Percentiles rank a stretch among this genome's conserved stretches.
phyloP scores from a whole-genome alignment of 78 protist genomes.

The Dictyostelium citrinum region DNA sequence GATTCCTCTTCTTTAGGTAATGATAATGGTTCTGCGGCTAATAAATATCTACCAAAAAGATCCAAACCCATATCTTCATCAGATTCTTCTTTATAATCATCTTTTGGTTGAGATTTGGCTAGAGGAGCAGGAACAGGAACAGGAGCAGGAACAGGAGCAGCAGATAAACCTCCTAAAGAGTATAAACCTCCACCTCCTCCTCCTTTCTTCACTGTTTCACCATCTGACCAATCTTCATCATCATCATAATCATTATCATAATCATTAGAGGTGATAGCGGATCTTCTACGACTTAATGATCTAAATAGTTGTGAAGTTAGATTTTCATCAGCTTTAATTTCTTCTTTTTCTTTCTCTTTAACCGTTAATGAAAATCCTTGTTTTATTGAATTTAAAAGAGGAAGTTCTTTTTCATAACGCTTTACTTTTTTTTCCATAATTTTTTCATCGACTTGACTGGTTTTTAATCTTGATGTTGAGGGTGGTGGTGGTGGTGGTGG shows the following conservation, averaged over 20 bases:
- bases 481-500: no score
- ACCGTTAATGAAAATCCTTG: not conserved
- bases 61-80: constrained; percentile 67
- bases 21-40: no score
- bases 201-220: not conserved
- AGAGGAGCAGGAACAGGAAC: not conserved
- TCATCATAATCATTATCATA: not conserved
- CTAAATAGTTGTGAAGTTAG: not conserved
- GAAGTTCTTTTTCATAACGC: not conserved
- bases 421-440: no score
- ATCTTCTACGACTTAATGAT: not conserved
- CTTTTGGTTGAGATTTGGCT: not conserved
- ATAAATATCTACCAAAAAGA: no score
- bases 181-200: not conserved
- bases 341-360: not conserved
- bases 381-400: not conserved
- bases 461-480: not conserved
- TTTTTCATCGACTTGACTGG: not conserved
- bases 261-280: not conserved
- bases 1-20: not conserved
- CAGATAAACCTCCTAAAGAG: not conserved
- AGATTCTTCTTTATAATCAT: not conserved
- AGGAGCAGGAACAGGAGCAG: not conserved
- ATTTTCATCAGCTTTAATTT: not conserved
- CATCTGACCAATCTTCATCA: not conserved